A percentile compares a stretch with the other conserved stretches of the same genome.
phyloP scores from a whole-genome alignment of 2,329 filamentous ascomycete genomes.

The Trichoderma asperellum region DNA sequence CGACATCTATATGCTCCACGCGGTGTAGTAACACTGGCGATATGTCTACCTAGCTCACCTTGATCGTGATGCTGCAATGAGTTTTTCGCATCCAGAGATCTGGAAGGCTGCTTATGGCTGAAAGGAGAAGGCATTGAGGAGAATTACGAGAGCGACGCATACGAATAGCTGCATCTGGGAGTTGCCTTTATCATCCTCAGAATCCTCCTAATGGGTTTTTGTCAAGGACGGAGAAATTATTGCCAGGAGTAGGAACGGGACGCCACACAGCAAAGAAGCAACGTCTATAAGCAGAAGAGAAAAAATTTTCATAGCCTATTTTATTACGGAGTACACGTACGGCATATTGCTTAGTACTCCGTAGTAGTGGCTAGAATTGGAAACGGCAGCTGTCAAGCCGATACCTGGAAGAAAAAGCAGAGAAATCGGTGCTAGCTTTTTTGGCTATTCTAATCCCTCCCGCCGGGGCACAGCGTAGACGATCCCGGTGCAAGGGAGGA shows the following conservation, averaged over 20 bases:
- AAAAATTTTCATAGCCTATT: neutral
- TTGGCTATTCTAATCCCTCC: neutral
- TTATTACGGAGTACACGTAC: neutral
- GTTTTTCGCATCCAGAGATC: neutral
- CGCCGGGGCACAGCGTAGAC: constrained; percentile 18
- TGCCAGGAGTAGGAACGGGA: neutral
- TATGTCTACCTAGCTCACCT: neutral
- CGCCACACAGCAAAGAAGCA: neutral
- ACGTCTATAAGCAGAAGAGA: neutral
- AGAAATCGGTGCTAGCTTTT: neutral
- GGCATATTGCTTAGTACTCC: neutral
- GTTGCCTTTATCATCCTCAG: neutral
- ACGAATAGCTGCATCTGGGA: neutral
- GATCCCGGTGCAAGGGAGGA: constrained; percentile 17
- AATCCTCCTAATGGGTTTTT: neutral
- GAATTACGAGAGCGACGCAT: neutral
- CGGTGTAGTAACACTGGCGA: neutral
- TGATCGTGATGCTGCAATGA: neutral
- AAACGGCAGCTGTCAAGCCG: constrained; percentile 15
- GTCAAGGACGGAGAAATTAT: neutral
- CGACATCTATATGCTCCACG: neutral
- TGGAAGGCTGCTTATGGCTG: neutral
- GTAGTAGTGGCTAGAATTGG: neutral
- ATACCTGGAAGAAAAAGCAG: neutral
- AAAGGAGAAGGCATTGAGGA: neutral